A percentile compares a stretch with the other conserved stretches of the same genome.
These are phyloP conservation scores for Rhynchosporium secalis DNA, from an alignment of 2,329 filamentous ascomycete genomes.

Conservation along the genomic window DNA sequence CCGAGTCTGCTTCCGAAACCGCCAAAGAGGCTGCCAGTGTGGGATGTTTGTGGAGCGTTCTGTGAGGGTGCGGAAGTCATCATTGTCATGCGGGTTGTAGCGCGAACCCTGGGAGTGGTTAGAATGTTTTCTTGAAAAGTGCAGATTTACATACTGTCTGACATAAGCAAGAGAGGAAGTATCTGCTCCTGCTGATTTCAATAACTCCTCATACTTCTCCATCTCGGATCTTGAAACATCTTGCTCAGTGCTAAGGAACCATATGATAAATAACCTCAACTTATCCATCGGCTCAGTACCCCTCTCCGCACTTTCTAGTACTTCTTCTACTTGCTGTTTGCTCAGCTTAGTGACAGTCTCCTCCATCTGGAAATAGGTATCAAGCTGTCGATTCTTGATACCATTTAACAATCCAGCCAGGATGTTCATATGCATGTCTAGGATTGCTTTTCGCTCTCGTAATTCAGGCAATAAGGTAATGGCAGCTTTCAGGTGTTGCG, in stretches of 20 bases:
- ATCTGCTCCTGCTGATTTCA: constrained; percentile 74
- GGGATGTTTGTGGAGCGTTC: constrained; percentile 56
- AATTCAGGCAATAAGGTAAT: constrained; percentile 92
- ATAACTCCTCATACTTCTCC: constrained; percentile 80
- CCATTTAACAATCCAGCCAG: constrained; percentile 72
- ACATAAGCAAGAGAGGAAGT: constrained; percentile 80
- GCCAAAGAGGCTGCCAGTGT: constrained; percentile 80
- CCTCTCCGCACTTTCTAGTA: constrained; percentile 78
- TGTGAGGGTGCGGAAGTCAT: constrained; percentile 76
- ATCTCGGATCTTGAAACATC: constrained; percentile 82
- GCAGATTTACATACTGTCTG: constrained; percentile 62
- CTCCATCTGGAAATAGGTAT: constrained; percentile 95
- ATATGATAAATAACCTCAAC: constrained; percentile 91
- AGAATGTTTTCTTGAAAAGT: constrained; percentile 15
- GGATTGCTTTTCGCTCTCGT: constrained; percentile 83
- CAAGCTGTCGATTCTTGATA: constrained; percentile 92
- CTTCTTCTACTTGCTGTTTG: constrained; percentile 83
- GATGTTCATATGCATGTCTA: constrained; percentile 99
- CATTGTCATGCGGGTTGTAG: constrained; percentile 97
- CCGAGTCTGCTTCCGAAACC: constrained; percentile 70
- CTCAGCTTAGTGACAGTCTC: constrained; percentile 90
- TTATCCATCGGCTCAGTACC: constrained; percentile 86
- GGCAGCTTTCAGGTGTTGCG: constrained; percentile 92
- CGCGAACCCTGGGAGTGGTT: constrained; percentile 64
- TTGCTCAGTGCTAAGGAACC: constrained; percentile 91